Conservation (phyloP, 495 filamentous ascomycete species). For the Podospora pseudocomata region DNA sequence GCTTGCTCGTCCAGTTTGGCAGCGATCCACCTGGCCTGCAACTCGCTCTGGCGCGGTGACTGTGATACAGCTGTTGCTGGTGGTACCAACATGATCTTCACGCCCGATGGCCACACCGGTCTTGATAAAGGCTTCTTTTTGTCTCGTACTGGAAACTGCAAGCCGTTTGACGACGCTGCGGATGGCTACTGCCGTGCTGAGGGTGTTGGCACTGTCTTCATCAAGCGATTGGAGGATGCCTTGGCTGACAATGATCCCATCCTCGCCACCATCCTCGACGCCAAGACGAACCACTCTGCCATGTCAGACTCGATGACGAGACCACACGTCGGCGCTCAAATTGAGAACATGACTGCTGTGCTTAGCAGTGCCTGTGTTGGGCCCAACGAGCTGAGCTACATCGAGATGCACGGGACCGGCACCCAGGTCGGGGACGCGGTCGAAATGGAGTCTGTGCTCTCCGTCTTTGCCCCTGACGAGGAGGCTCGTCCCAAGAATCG, state of each 20-base stretch:
- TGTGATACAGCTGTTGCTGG: slow-evolving; percentile 79
- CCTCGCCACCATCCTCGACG: slow-evolving; percentile 59
- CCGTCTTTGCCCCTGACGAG: slow-evolving; percentile 65
- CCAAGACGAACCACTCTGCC: slow-evolving; percentile 67
- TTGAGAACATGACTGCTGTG: slow-evolving; percentile 58
- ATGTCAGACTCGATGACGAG: slow-evolving; percentile 70
- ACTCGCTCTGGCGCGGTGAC: slow-evolving; percentile 68
- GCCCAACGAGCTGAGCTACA: slow-evolving; percentile 64
- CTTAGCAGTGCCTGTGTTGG: slow-evolving; percentile 60
- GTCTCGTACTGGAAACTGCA: slow-evolving; percentile 70
- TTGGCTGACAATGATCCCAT: slow-evolving; percentile 66
- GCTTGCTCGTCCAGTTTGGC: slow-evolving; percentile 82
- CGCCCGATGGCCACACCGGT: slow-evolving; percentile 73
- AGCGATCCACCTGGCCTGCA: slow-evolving; percentile 78
- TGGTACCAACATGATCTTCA: slow-evolving; percentile 69
- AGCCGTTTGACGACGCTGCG: slow-evolving; percentile 67
- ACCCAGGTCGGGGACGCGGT: slow-evolving; percentile 72
- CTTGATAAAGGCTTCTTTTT: slow-evolving; percentile 76
- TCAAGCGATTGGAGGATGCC: slow-evolving; percentile 73
- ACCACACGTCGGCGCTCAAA: slow-evolving; percentile 64
- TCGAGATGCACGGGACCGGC: slow-evolving; percentile 85
- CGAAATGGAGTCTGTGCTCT: slow-evolving; percentile 69
- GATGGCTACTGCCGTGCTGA: slow-evolving; percentile 74
- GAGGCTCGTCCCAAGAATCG: slow-evolving; percentile 52
- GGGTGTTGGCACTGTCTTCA: slow-evolving; percentile 59